Conservation (phyloP, 352 stramenopile genomes). For the Phytophthora crassamura region DNA sequence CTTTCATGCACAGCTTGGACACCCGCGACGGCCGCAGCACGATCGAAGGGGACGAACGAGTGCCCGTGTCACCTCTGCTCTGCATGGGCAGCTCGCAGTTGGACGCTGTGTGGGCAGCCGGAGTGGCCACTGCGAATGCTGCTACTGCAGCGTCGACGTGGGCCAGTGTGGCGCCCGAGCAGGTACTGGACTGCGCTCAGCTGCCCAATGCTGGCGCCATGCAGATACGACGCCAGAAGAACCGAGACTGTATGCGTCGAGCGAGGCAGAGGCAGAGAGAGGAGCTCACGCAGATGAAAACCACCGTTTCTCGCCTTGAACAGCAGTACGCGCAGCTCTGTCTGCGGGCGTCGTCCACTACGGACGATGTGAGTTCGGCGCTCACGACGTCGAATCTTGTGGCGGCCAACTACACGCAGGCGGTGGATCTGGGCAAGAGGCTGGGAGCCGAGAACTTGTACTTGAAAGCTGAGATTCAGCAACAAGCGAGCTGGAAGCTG, state of each 20-base stretch:
- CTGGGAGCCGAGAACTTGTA: slow-evolving; percentile 60
- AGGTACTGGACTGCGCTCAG: slow-evolving; percentile 24
- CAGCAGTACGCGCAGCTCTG: slow-evolving; percentile 47
- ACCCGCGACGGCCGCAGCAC: slow-evolving; percentile 18
- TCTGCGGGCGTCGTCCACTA: slow-evolving; percentile 23
- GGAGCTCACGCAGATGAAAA: slow-evolving; percentile 49
- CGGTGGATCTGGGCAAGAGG: slow-evolving; percentile 33
- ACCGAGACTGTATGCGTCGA: slow-evolving; percentile 46
- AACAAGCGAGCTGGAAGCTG: slow-evolving; percentile 49
- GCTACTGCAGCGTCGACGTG: slow-evolving; percentile 22
- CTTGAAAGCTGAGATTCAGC: slow-evolving; percentile 48
- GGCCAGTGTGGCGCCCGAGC: slow-evolving; percentile 24
- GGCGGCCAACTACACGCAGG: slow-evolving; percentile 32
- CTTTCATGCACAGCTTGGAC: slow-evolving; percentile 18
- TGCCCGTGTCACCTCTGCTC: neutral
- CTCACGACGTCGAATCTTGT: slow-evolving; percentile 2
- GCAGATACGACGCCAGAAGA: slow-evolving; percentile 34
- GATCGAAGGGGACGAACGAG: slow-evolving; percentile 20
- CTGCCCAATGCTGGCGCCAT: slow-evolving; percentile 36
- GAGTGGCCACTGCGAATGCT: slow-evolving; percentile 12
- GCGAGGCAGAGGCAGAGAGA: slow-evolving; percentile 51
- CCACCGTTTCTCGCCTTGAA: slow-evolving; percentile 41
- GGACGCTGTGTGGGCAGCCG: slow-evolving; percentile 26
- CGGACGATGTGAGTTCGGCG: slow-evolving; percentile 9
- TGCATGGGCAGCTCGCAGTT: slow-evolving; percentile 9